These are phyloP conservation scores for Meripilus lineatus DNA, from an alignment of 1,284 basidiomycete genomes.

Conservation along the genomic window DNA sequence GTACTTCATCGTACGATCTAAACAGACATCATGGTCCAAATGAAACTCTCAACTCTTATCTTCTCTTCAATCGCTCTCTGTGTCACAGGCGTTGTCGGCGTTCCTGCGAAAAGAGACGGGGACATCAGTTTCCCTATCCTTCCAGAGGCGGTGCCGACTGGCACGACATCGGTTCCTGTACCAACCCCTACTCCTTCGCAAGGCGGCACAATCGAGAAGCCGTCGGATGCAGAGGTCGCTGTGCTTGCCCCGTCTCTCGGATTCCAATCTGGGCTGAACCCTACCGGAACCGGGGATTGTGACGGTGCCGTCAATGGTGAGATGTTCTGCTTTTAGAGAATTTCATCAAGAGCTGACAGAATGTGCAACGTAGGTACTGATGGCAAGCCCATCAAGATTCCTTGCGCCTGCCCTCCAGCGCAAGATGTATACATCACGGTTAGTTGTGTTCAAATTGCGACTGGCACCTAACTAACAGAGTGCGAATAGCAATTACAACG, in stretches of 20 bases:
- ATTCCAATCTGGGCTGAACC: constrained; percentile 21
- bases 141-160: too few relatives aligned
- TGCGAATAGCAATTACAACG: constrained; percentile 30
- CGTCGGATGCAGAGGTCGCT: constrained; percentile 16
- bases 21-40: too few relatives aligned
- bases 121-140: too few relatives aligned
- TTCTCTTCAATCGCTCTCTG: constrained; percentile 30
- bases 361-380: constrained; percentile 12
- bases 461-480: constrained; percentile 7
- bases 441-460: constrained; percentile 13
- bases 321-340: background rate
- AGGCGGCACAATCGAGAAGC: too few relatives aligned
- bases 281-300: constrained; percentile 27
- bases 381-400: constrained; percentile 33
- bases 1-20: too few relatives aligned
- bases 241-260: constrained; percentile 22
- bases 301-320: constrained; percentile 24
- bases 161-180: too few relatives aligned
- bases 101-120: constrained; percentile 43
- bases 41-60: constrained; percentile 25
- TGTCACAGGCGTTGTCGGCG: constrained; percentile 34
- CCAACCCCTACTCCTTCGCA: too few relatives aligned
- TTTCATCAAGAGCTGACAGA: too few relatives aligned
- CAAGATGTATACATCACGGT: constrained; percentile 29
- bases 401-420: constrained; percentile 35